A percentile compares a stretch with the other conserved stretches of the same genome.
Conservation (phyloP, 2,329 filamentous ascomycete species). For the Neocucurbitaria cava region DNA sequence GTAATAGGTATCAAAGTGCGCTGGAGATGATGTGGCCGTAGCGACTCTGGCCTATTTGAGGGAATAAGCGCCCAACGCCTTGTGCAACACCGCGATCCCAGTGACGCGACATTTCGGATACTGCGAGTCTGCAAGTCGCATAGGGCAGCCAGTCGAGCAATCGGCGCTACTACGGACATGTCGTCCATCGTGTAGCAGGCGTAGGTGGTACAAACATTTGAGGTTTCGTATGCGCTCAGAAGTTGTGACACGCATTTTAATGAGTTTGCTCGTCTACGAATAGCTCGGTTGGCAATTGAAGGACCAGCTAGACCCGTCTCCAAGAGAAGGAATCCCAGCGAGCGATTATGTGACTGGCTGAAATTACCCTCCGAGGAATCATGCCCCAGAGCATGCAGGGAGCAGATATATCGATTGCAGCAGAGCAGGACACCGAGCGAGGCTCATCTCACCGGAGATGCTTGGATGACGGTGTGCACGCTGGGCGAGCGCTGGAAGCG, state of each 20-base stretch:
- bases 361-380: neutral
- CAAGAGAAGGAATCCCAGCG: neutral
- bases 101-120: slow-evolving; percentile 5
- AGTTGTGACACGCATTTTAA: neutral
- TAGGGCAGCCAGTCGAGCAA: slow-evolving; percentile 6
- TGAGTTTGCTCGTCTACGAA: neutral
- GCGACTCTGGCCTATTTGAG: slow-evolving; percentile 7
- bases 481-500: neutral
- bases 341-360: neutral
- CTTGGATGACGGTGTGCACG: neutral
- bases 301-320: neutral
- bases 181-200: neutral
- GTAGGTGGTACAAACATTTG: neutral
- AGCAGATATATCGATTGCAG: neutral
- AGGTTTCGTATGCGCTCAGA: neutral
- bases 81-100: slow-evolving; percentile 3
- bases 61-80: slow-evolving; percentile 6
- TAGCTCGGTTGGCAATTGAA: neutral
- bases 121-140: neutral
- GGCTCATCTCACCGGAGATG: neutral
- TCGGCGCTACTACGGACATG: slow-evolving; percentile 1
- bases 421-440: neutral
- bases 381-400: neutral
- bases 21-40: slow-evolving; percentile 7
- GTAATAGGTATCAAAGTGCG: neutral